Percentiles rank a stretch among this genome's conserved stretches.
phyloP scores from a whole-genome alignment of 495 filamentous ascomycete genomes.

The Tuber aestivum region DNA sequence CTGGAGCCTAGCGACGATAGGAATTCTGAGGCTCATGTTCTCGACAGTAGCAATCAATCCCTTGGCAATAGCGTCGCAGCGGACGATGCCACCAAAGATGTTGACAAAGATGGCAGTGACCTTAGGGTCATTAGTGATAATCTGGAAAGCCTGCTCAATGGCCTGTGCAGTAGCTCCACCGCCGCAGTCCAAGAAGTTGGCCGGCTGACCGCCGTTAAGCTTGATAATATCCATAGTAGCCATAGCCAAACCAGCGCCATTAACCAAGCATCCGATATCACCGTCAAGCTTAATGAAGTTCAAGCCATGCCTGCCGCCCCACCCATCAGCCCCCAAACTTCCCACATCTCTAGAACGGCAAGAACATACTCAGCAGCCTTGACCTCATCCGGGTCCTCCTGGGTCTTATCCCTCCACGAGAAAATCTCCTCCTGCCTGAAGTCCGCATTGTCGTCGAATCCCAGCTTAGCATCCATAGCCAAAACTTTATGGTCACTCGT shows the following conservation, averaged over 20 bases:
- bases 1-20: constrained; percentile 92
- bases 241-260: constrained; percentile 98
- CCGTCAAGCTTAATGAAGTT: constrained; percentile 99
- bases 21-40: constrained; percentile 88
- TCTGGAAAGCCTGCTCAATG: constrained; percentile 93
- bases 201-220: constrained; percentile 90
- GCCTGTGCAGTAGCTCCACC: constrained; percentile 94
- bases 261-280: constrained; percentile 98
- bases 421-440: constrained; percentile 97
- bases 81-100: constrained; percentile 98
- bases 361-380: constrained; percentile 72
- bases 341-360: neutral
- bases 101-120: constrained; percentile 99
- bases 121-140: constrained; percentile 97
- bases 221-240: constrained; percentile 99
- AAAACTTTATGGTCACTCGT: constrained; percentile 95
- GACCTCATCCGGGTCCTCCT: constrained; percentile 97
- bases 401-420: constrained; percentile 81
- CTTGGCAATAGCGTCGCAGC: constrained; percentile 95
- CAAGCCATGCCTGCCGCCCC: constrained; percentile 56
- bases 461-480: constrained; percentile 98
- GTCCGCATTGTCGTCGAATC: constrained; percentile 96
- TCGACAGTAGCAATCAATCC: constrained; percentile 90
- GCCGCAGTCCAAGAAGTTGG: constrained; percentile 98
- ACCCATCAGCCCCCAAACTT: constrained; percentile 28